Evolutionary conservation across 139 green algal genomes (phyloP), one percentile per base, ranked within the genome.

Genomic region (Coccomyxa sp.): DNA sequence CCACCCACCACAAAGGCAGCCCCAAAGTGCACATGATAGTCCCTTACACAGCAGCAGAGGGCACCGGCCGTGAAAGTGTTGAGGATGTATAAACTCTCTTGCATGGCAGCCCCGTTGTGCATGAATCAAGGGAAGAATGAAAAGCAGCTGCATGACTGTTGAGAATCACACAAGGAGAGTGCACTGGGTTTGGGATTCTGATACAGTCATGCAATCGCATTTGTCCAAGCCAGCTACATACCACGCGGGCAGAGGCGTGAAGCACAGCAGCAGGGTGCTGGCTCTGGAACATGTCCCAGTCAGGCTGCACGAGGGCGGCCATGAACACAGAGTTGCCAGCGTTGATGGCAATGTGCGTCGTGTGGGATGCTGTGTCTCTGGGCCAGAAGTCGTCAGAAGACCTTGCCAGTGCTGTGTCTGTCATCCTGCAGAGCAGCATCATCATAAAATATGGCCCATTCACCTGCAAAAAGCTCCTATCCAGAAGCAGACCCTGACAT

Each of bases 311-410:
- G n/a, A 92, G 78, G 2, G 84, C 68, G 29, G 85, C 88, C 69
- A 96, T 75, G 83, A 96, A 97, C 16, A 97, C 41, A 36, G 81
- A 85, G 88, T 98, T 98, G 90, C 85, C 96, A 35, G 93, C 91
- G 80, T 89, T 96, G n/a, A 92, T 92, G 37, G 84, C 90, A 41
- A 99, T 89, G 90, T 99, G 96, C 10, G 91, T 89, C 22, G 91
- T 92, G 79, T 88, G 90, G 22, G 85, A 93, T 68, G 95, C 93
- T 0, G 83, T 74, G 85, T 97, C 91, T 54, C 86, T 85, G 4
- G 88, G 88, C 81, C 92, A 92, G 81, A 92, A 92, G 88, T 99
- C 95, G 82, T 99, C 95, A 16, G 86, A 88, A 8, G 87, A 90
- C 29, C 94, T 88, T 0, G 90, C 92, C 10, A 98, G 81, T 8